Conservation (phyloP, 2,329 filamentous ascomycete species). For the Trichoderma harzianum region DNA sequence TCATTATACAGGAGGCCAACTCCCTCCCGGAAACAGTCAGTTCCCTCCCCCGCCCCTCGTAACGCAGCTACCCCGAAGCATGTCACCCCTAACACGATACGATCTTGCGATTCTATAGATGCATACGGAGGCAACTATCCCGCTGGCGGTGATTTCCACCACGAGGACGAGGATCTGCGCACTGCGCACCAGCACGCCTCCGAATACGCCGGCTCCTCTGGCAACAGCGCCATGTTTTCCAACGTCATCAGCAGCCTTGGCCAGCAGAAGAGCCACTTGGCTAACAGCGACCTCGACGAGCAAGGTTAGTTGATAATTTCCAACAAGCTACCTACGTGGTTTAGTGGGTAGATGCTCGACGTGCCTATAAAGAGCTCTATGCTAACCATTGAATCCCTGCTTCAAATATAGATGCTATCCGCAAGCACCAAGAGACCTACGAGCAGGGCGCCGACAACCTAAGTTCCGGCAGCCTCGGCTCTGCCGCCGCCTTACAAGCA, state of each 20-base stretch:
- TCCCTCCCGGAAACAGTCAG: constrained; percentile 21
- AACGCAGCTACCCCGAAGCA: neutral
- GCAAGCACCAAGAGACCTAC: constrained; percentile 74
- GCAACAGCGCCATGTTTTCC: constrained; percentile 48
- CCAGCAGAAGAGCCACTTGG: constrained; percentile 48
- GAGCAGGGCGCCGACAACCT: constrained; percentile 45
- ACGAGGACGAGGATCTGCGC: constrained; percentile 48
- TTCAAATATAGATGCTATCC: constrained; percentile 55
- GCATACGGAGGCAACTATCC: constrained; percentile 21
- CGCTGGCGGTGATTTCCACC: constrained; percentile 34
- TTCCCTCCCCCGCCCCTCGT: neutral
- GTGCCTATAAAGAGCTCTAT: neutral
- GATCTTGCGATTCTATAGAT: constrained; percentile 9
- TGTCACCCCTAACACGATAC: neutral
- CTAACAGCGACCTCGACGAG: constrained; percentile 49
- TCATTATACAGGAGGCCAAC: constrained; percentile 6
- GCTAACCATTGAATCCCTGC: neutral
- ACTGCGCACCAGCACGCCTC: constrained; percentile 48
- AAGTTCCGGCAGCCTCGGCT: constrained; percentile 56
- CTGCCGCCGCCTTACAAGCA: constrained; percentile 76
- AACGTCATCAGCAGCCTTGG: constrained; percentile 45
- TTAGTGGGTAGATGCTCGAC: neutral
- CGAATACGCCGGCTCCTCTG: constrained; percentile 44
- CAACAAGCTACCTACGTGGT: neutral
- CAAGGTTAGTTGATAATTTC: constrained; percentile 37